Conservation (phyloP, 257 asterid genomes). For the Eucommia ulmoides region DNA sequence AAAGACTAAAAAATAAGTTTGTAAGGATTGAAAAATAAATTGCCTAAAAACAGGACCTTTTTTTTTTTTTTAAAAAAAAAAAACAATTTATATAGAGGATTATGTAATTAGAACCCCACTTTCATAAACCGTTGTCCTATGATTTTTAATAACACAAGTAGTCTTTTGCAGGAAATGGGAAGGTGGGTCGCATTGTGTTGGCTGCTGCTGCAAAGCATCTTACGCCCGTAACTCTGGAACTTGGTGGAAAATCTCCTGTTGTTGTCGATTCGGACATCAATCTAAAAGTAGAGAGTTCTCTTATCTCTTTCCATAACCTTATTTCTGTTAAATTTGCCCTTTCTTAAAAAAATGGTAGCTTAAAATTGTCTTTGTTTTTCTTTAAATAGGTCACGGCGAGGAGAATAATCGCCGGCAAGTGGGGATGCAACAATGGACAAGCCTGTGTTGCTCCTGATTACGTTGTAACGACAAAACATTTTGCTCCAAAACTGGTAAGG, state of each 20-base stretch:
- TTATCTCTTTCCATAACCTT: too few species aligned
- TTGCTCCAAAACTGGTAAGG: not conserved
- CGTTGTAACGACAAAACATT: not conserved
- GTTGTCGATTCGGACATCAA: conserved; percentile 1
- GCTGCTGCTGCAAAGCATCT: not conserved
- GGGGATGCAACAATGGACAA: conserved; percentile 2
- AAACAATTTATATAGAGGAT: too few species aligned
- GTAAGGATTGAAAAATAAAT: too few species aligned
- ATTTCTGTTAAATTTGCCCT: too few species aligned
- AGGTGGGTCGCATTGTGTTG: not conserved
- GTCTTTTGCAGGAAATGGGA: not conserved
- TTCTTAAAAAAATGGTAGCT: too few species aligned
- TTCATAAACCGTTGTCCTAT: too few species aligned
- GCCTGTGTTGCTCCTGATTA: conserved; percentile 1
- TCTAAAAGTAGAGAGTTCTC: not conserved
- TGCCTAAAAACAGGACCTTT: too few species aligned
- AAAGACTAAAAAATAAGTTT: too few species aligned
- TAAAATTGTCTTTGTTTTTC: too few species aligned
- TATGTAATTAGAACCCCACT: too few species aligned
- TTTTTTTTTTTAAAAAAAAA: too few species aligned
- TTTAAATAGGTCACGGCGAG: not conserved
- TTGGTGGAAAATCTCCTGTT: not conserved
- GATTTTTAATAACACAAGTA: too few species aligned
- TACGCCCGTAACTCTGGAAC: not conserved
- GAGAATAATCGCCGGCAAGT: not conserved